phyloP scores from a whole-genome alignment of 2,329 filamentous ascomycete species.

The Aspergillus candidus region DNA sequence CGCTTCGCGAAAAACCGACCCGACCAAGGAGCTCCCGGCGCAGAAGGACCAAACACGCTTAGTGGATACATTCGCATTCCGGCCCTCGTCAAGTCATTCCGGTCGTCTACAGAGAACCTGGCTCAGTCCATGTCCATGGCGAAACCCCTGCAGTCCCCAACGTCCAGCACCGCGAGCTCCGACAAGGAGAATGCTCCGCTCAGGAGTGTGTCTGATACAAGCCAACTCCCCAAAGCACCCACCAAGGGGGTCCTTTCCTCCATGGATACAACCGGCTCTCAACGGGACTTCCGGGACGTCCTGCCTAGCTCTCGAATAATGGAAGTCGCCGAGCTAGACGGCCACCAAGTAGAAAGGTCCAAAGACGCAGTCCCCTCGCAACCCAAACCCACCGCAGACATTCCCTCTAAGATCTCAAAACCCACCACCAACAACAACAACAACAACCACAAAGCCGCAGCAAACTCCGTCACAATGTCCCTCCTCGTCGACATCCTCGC shows the following conservation, averaged over 20 bases:
- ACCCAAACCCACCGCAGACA: conserved; percentile 16
- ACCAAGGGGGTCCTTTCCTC: conserved; percentile 1
- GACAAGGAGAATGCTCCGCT: neutral
- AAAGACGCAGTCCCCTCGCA: conserved; percentile 5
- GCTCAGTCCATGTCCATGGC: conserved; percentile 13
- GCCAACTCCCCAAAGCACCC: neutral
- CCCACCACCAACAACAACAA: conserved; percentile 3
- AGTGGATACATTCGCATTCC: conserved; percentile 35
- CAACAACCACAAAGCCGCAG: conserved; percentile 8
- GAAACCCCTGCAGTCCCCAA: conserved; percentile 3
- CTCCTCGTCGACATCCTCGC: conserved; percentile 28
- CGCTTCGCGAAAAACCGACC: conserved; percentile 10
- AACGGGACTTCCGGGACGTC: neutral
- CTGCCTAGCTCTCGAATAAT: conserved; percentile 11
- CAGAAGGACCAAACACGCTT: conserved; percentile 19
- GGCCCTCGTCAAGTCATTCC: conserved; percentile 23
- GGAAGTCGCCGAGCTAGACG: conserved; percentile 33
- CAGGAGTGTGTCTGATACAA: conserved; percentile 8
- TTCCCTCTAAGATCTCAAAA: conserved; percentile 8
- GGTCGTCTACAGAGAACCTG: conserved; percentile 22
- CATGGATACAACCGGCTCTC: conserved; percentile 2
- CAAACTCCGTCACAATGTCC: conserved; percentile 20
- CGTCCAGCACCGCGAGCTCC: neutral
- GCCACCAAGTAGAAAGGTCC: conserved; percentile 24
- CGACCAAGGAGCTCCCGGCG: conserved; percentile 4